These are phyloP conservation scores for Penicillium paxilli DNA, from an alignment of 495 filamentous ascomycete genomes.

Conservation along the genomic window DNA sequence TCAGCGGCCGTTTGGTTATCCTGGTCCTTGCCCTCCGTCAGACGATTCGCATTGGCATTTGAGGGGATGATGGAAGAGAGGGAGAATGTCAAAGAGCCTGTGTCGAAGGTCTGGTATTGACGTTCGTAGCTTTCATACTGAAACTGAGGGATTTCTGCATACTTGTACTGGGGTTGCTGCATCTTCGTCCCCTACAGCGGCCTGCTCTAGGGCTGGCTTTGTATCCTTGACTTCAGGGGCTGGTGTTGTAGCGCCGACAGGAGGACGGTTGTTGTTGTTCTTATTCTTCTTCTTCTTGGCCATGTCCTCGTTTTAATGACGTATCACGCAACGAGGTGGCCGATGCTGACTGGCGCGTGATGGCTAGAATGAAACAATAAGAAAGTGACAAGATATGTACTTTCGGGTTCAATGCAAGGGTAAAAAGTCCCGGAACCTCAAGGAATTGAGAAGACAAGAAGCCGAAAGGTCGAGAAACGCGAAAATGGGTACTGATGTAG, in stretches of 20 bases:
- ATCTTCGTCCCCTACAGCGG: constrained; percentile 36
- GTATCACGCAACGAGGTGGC: constrained; percentile 29
- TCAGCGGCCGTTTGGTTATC: constrained; percentile 32
- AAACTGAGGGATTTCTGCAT: constrained; percentile 43
- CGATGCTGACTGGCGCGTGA: constrained; percentile 25
- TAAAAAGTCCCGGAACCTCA: constrained; percentile 15
- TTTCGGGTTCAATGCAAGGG: constrained; percentile 30
- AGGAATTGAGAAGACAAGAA: constrained; percentile 21
- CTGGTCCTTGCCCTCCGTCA: constrained; percentile 43
- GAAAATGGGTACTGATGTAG: constrained; percentile 34
- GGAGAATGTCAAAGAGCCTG: constrained; percentile 32
- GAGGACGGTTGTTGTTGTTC: constrained; percentile 38
- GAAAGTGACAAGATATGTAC: constrained; percentile 31
- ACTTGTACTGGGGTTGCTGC: constrained; percentile 34
- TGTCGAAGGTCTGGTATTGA: constrained; percentile 45
- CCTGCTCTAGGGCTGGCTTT: constrained; percentile 27
- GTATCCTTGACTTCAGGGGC: constrained; percentile 22
- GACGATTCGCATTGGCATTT: constrained; percentile 28
- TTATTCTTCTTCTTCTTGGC: constrained; percentile 28
- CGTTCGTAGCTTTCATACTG: constrained; percentile 38
- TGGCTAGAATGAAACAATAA: constrained; percentile 32
- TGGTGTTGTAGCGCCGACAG: constrained; percentile 28
- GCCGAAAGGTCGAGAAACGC: constrained; percentile 26
- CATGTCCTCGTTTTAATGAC: constrained; percentile 40
- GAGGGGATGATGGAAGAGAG: constrained; percentile 34